Evolutionary conservation across 2,329 filamentous ascomycete species (phyloP).

Genomic region (Fusarium sp.): DNA sequence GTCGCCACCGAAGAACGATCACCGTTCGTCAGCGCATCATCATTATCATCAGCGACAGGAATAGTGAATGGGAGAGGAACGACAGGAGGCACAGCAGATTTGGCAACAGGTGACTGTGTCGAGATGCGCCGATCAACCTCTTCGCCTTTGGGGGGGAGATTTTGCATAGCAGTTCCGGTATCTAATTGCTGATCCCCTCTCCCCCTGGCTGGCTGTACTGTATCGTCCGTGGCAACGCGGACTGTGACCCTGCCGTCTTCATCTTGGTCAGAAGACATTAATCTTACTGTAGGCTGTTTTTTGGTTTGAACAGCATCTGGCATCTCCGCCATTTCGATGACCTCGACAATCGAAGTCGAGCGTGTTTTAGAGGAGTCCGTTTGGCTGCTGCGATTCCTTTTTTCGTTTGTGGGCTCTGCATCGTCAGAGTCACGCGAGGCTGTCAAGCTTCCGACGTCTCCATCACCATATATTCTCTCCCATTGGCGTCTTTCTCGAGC

Average conservation of each 20-base stretch:
- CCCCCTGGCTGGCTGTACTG: slow-evolving; percentile 39
- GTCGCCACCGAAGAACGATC: slow-evolving; percentile 75
- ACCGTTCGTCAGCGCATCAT: slow-evolving; percentile 53
- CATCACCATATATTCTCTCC: slow-evolving; percentile 80
- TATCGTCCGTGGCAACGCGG: slow-evolving; percentile 61
- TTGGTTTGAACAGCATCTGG: slow-evolving; percentile 45
- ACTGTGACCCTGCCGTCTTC: slow-evolving; percentile 61
- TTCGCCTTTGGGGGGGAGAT: slow-evolving; percentile 16
- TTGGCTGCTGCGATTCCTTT: slow-evolving; percentile 49
- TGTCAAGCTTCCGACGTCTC: slow-evolving; percentile 49
- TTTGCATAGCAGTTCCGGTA: slow-evolving; percentile 8
- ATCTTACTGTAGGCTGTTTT: slow-evolving; percentile 43
- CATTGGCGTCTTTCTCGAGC: slow-evolving; percentile 72
- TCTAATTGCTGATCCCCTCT: slow-evolving; percentile 41
- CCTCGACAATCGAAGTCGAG: slow-evolving; percentile 50
- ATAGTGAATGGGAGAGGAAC: slow-evolving; percentile 73
- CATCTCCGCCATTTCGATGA: slow-evolving; percentile 67
- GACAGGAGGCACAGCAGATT: slow-evolving; percentile 57
- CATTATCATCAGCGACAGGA: slow-evolving; percentile 56
- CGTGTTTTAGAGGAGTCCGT: slow-evolving; percentile 48
- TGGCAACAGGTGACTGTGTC: slow-evolving; percentile 26
- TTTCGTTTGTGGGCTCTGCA: slow-evolving; percentile 59
- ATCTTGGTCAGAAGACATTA: slow-evolving; percentile 54
- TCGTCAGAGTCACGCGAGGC: slow-evolving; percentile 61
- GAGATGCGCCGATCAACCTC: slow-evolving; percentile 36